phyloP scores from a whole-genome alignment of 2,329 filamentous ascomycete species.

The Penicillium sp. region DNA sequence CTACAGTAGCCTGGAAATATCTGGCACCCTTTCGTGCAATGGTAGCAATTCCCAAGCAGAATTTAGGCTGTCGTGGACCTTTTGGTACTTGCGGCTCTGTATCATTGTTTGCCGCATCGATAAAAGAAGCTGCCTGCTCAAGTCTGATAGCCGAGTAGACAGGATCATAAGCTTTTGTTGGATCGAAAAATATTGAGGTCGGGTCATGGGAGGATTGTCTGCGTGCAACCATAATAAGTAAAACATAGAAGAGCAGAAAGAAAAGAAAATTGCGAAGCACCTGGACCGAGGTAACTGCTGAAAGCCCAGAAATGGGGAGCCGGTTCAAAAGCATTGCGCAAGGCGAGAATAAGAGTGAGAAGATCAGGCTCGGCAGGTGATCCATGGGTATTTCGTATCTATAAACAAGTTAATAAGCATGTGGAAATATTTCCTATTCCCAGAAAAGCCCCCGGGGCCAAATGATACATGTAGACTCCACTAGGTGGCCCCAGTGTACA shows the following conservation, averaged over 20 bases:
- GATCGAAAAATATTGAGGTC: neutral
- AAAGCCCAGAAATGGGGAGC: neutral
- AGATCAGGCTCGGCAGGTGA: too few species aligned
- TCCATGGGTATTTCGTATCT: too few species aligned
- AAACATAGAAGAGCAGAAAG: neutral
- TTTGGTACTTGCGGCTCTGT: neutral
- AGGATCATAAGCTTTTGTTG: neutral
- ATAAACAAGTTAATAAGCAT: too few species aligned
- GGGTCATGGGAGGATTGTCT: neutral
- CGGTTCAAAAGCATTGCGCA: neutral
- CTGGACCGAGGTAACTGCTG: neutral
- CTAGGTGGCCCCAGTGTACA: too few species aligned
- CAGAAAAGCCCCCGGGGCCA: too few species aligned
- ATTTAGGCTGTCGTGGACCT: neutral
- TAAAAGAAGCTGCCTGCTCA: neutral
- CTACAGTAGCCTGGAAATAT: neutral
- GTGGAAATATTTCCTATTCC: too few species aligned
- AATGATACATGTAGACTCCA: too few species aligned
- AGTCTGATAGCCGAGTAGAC: neutral
- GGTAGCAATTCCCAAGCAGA: neutral
- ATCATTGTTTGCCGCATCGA: neutral
- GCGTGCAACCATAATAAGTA: neutral
- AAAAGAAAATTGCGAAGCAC: neutral
- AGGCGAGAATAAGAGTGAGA: neutral
- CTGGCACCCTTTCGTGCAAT: neutral